Conservation (phyloP, 352 stramenopile species). For the Globisporangium rhizosaccharum region DNA sequence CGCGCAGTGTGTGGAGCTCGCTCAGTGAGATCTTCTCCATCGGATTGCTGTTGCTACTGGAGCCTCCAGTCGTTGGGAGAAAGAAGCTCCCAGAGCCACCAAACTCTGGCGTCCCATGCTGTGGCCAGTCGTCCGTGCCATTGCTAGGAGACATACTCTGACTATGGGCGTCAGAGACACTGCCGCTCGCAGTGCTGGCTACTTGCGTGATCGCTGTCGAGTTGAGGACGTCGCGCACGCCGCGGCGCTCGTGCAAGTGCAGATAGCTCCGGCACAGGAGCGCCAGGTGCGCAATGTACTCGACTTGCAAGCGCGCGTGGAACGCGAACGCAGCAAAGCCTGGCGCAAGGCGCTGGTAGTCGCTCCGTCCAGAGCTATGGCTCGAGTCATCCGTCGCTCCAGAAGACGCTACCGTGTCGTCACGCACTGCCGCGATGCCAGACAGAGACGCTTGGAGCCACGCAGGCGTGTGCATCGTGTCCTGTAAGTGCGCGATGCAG, state of each 20-base stretch:
- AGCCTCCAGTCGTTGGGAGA: background rate
- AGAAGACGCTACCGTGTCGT: too few relatives aligned
- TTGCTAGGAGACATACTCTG: background rate
- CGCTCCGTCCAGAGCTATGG: background rate
- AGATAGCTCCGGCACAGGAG: slow-evolving; percentile 39
- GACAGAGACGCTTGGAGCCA: slow-evolving; percentile 22
- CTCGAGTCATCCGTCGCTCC: background rate
- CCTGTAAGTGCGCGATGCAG: slow-evolving; percentile 20
- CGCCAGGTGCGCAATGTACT: slow-evolving; percentile 34
- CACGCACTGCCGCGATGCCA: background rate
- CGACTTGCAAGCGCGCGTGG: slow-evolving; percentile 20
- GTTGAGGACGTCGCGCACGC: slow-evolving; percentile 30
- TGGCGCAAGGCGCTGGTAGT: slow-evolving; percentile 24
- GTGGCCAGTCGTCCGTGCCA: background rate
- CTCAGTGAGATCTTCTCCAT: slow-evolving; percentile 32
- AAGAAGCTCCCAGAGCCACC: slow-evolving; percentile 4
- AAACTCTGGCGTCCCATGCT: too few relatives aligned
- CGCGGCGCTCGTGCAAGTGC: slow-evolving; percentile 33
- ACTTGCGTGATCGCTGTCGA: slow-evolving; percentile 10
- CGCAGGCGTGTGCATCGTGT: slow-evolving; percentile 14
- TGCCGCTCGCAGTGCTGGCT: background rate
- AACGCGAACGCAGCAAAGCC: slow-evolving; percentile 31
- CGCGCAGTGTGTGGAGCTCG: slow-evolving; percentile 30
- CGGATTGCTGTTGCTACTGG: slow-evolving; percentile 6
- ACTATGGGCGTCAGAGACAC: background rate